A percentile compares a stretch with the other conserved stretches of the same genome.
phyloP scores from a whole-genome alignment of 805 yeast species.

The Torulaspora gathmanii region DNA sequence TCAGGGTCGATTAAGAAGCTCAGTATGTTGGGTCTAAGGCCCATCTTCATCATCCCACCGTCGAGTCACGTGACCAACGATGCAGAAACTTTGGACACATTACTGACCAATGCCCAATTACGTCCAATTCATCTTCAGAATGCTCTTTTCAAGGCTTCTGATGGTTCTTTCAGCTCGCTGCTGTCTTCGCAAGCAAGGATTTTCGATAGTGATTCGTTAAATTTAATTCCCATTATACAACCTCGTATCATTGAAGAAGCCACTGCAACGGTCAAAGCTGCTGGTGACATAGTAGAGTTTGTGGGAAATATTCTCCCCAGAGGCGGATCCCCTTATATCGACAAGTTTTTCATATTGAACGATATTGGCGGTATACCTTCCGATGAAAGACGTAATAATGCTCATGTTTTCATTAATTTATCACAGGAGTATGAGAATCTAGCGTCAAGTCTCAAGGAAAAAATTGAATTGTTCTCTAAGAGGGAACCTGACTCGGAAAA shows the following conservation, averaged over 20 bases:
- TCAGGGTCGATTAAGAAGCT: slow-evolving; percentile 27
- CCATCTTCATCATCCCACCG: slow-evolving; percentile 57
- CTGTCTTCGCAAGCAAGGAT: slow-evolving; percentile 13
- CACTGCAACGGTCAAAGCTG: slow-evolving; percentile 39
- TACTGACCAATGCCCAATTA: slow-evolving; percentile 22
- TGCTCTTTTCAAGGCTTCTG: slow-evolving; percentile 16
- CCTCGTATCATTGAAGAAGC: slow-evolving; percentile 66
- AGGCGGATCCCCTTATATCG: slow-evolving; percentile 45
- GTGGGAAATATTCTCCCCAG: slow-evolving; percentile 31
- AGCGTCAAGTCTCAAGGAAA: slow-evolving; percentile 7
- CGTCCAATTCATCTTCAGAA: slow-evolving; percentile 28
- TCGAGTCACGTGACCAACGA: slow-evolving; percentile 16
- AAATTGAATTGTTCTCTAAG: slow-evolving; percentile 7
- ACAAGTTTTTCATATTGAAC: slow-evolving; percentile 77
- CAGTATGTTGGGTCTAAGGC: slow-evolving; percentile 56
- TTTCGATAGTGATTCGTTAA: slow-evolving; percentile 17
- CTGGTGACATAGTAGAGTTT: slow-evolving; percentile 38
- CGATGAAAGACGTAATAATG: slow-evolving; percentile 67
- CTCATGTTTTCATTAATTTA: slow-evolving; percentile 84
- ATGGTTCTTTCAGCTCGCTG: slow-evolving; percentile 21
- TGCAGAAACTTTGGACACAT: slow-evolving; percentile 26
- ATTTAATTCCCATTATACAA: slow-evolving; percentile 44
- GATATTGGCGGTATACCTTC: slow-evolving; percentile 89
- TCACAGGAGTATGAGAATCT: slow-evolving; percentile 57
- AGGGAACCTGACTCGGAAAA: slow-evolving; percentile 18